Evolutionary conservation across 2,329 filamentous ascomycete genomes (phyloP), one percentile per base, ranked within the genome.

Genomic region (Thermothelomyces thermophilus): DNA sequence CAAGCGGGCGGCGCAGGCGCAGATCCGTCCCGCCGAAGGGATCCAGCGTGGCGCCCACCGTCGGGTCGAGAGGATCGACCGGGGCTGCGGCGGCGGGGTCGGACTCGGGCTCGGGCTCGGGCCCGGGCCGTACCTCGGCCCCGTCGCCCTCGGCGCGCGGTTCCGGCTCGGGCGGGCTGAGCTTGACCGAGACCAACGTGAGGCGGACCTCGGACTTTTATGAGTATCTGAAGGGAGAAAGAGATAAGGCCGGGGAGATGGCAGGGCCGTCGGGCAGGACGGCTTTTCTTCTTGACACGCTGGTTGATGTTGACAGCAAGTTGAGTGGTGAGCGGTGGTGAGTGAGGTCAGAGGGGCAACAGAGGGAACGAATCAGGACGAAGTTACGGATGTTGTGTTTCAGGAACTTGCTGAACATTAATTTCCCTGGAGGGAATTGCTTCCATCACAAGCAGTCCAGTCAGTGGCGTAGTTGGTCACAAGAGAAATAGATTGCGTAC

Each of bases 121-220:
- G 10, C 9, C 8, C 26, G 9, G 41, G 26, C 11, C 34, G 28
- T 9, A 30, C 19, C 14, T 43, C 41, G 8, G 41, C 28, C 19
- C 2, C 11, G 10, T 36, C 33, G 19, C 28, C 33, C 3, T 45
- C 44, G 13, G 36, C 5, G 3, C 13, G 36, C 17, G 35, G 24
- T 20, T 11, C 2, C 14, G 11, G 28, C 16, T 9, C 11, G 16
- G 39, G 22, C 2, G 22, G 37, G 5, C 3, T 22, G 33, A 30
- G 40, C 26, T 11, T 49, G 40, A 49, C 46, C 7, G 33, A 49
- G 26, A 3, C n/a, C 10, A 43, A 49, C 10, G 13, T 49, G 24
- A 22, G 2, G 17, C 31, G 34, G 8, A 39, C 46, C 5, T 39
- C 46, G 24, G 34, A 10, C 2, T 49, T 9, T 10, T 49, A 44